Conservation (phyloP, 768 basidiomycete species). For the Amanita rubescens region DNA sequence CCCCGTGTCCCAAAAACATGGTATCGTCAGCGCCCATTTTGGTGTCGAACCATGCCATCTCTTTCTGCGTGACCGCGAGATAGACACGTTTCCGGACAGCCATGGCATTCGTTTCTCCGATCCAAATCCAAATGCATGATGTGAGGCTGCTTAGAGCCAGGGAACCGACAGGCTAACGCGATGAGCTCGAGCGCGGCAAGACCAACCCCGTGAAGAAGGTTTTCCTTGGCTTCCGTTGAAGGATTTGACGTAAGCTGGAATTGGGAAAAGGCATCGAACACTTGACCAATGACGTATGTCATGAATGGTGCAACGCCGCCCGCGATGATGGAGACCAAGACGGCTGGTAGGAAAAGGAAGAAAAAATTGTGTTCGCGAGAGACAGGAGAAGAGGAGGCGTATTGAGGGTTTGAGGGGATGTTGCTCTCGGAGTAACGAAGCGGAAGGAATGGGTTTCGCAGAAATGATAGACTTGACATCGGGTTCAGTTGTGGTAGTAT, state of each 20-base stretch:
- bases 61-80: conserved; percentile 52
- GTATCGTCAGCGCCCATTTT: conserved; percentile 57
- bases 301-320: conserved; percentile 81
- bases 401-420: conserved; percentile 17
- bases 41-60: conserved; percentile 89
- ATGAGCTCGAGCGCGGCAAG: conserved; percentile 59
- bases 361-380: conserved; percentile 50
- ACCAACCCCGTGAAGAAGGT: conserved; percentile 50
- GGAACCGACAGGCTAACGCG: conserved; percentile 55
- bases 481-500: conserved; percentile 4
- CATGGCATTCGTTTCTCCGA: conserved; percentile 74
- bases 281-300: conserved; percentile 74
- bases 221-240: conserved; percentile 34
- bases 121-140: conserved; percentile 78
- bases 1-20: conserved; percentile 27
- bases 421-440: conserved; percentile 4
- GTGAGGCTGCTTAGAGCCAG: conserved; percentile 70
- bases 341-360: conserved; percentile 56
- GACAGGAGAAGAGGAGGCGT: conserved; percentile 55
- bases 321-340: conserved; percentile 51
- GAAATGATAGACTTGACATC: conserved; percentile 14
- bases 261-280: conserved; percentile 70
- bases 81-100: conserved; percentile 66
- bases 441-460: background rate
- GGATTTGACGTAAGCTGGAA: conserved; percentile 28